Base-by-base conservation (phyloP, 1,284 basidiomycete species). In the Golubevia pallescens region DNA sequence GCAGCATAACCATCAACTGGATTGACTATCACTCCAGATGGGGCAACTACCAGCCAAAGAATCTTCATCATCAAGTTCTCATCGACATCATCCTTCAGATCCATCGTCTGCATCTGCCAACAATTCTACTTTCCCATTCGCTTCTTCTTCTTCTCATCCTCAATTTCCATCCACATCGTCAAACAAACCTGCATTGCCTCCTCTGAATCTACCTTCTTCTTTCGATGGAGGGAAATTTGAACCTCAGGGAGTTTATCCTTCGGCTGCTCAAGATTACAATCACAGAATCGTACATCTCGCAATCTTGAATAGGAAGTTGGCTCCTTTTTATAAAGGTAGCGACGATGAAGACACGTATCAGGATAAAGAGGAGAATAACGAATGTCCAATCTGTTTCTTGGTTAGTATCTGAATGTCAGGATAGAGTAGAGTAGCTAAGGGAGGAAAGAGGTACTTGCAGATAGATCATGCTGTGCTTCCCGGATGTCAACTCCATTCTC, bases 311-410 rank as follows among this genome's bases (percentile, higher is more conserved):
- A 76, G 80, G 51, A 67, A 71, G 55, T 69, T 85, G 4, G 71
- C 74, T 3, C 81, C 82, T 21, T 84, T 85, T 62, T 85, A 74
- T 69, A 69, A 71, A 57, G 73, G 74, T 19, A 62, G 65, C 2
- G 80, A 84, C n/a, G 77, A 84, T 51, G 80, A 83, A 19, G 74
- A 81, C 2, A 70, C 70, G 3, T 69, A 70, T 51, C 67, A 70
- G 10, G 67, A 64, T 61, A 20, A 58, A 48, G 59, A 55, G 38
- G 74, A 66, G 69, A 77, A 71, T 63, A 73, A 66, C 58, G 81
- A 85, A 63, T 85, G 82, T 55, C 82, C 82, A 10, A 85, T 85
- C 60, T 85, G 82, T 68, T 84, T 85, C 63, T 67, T 85, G 61
- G 70, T 73, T 57, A 53, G 70, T 68, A n/a, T n/a, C n/a, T n/a